Percentiles rank a stretch among this genome's conserved stretches.
phyloP scores from a whole-genome alignment of 257 asterid genomes.

The Scutellaria galericulata region DNA sequence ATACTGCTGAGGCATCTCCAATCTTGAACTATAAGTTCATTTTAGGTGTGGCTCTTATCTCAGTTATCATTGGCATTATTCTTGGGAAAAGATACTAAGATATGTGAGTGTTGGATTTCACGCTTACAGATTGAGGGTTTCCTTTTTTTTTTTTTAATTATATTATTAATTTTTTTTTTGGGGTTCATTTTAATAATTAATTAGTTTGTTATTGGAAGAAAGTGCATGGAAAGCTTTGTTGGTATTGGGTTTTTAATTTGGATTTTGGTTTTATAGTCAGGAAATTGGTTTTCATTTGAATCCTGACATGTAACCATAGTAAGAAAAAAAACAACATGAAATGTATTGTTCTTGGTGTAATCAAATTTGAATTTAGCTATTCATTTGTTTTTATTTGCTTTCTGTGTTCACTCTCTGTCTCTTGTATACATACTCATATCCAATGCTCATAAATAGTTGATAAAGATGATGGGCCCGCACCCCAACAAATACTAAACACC shows the following conservation, averaged over 20 bases:
- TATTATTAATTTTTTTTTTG: not conserved
- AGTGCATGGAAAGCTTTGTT: slow-evolving; percentile 27
- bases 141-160: not conserved
- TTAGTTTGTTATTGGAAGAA: slow-evolving; percentile 36
- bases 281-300: slow-evolving; percentile 45
- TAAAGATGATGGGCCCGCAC: too few species aligned
- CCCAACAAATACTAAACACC: too few species aligned
- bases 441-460: too few species aligned
- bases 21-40: slow-evolving; percentile 51
- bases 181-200: not conserved
- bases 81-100: slow-evolving; percentile 73
- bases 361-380: slow-evolving; percentile 15
- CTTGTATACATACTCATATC: too few species aligned
- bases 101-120: not conserved
- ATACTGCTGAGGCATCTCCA: slow-evolving; percentile 48
- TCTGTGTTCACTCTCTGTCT: not conserved
- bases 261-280: slow-evolving; percentile 38
- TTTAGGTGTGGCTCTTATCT: slow-evolving; percentile 81
- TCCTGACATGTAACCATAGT: slow-evolving; percentile 38
- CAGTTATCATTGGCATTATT: slow-evolving; percentile 67
- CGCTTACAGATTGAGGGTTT: too few species aligned
- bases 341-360: slow-evolving; percentile 26
- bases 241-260: slow-evolving; percentile 31
- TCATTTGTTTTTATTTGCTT: not conserved
- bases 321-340: slow-evolving; percentile 6